A percentile compares a stretch with the other conserved stretches of the same genome.
Evolutionary conservation across 495 filamentous ascomycete species (phyloP).

Genomic region (Emericellopsis terricola): DNA sequence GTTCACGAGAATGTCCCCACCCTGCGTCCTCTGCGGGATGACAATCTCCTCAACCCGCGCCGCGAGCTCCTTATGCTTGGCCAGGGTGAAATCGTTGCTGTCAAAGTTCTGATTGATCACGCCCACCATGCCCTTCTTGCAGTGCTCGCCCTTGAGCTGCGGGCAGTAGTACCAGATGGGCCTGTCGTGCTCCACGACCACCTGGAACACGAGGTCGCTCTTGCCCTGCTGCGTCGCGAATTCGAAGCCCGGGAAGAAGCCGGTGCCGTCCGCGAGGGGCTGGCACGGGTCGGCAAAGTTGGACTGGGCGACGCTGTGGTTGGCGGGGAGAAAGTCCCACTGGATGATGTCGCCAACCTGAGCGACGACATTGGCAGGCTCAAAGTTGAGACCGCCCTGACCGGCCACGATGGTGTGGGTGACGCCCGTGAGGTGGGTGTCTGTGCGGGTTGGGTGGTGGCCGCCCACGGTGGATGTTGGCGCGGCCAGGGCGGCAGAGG

Average conservation of each 20-base stretch:
- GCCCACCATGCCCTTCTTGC: constrained; percentile 19
- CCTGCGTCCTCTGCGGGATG: constrained; percentile 2
- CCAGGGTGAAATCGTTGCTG: constrained; percentile 2
- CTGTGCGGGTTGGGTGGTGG: constrained; percentile 1
- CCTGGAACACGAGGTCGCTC: constrained; percentile 6
- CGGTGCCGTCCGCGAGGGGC: constrained; percentile 3
- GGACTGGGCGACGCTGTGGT: constrained; percentile 38
- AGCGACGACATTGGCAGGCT: constrained; percentile 32
- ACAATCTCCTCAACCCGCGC: neutral
- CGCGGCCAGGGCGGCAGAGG: constrained; percentile 4
- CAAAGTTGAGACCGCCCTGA: constrained; percentile 24
- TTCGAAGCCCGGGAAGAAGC: constrained; percentile 7
- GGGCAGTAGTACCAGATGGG: constrained; percentile 25
- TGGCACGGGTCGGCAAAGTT: constrained; percentile 17
- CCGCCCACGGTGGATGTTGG: constrained; percentile 5
- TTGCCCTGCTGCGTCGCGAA: constrained; percentile 3
- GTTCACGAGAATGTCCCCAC: constrained; percentile 3
- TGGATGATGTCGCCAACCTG: constrained; percentile 31
- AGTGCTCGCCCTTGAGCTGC: constrained; percentile 15
- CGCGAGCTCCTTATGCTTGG: constrained; percentile 3
- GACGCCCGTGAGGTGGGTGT: constrained; percentile 5
- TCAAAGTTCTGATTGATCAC: constrained; percentile 14
- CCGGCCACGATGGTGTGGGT: constrained; percentile 36
- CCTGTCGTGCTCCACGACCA: constrained; percentile 14
- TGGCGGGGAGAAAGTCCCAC: constrained; percentile 38